Conservation (phyloP, 805 yeast species). For the Yarrowia sp. region DNA sequence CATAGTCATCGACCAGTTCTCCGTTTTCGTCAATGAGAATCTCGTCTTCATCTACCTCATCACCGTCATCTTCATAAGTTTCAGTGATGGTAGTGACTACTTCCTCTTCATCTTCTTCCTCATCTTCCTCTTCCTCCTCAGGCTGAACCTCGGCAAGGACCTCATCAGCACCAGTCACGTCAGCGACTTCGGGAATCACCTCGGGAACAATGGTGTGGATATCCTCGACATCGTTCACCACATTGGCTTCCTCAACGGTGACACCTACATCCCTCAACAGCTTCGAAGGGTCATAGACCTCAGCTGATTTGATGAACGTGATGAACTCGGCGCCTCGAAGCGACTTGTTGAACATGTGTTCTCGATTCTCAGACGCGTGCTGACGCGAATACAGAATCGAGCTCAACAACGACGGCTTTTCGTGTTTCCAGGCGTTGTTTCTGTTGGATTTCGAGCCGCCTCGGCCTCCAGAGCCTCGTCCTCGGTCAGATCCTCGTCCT, state of each 20-base stretch:
- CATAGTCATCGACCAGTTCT: background rate
- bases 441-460: background rate
- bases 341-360: constrained; percentile 33
- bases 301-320: constrained; percentile 19
- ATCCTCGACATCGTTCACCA: constrained; percentile 1
- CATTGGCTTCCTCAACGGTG: constrained; percentile 1
- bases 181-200: constrained; percentile 17
- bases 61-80: constrained; percentile 12
- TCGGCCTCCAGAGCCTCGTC: background rate
- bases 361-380: constrained; percentile 31
- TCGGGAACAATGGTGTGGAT: constrained; percentile 6
- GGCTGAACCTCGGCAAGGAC: background rate
- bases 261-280: constrained; percentile 12
- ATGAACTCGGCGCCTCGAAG: constrained; percentile 29
- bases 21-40: background rate
- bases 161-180: constrained; percentile 6
- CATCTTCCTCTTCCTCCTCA: background rate
- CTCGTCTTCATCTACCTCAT: background rate
- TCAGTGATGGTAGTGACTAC: constrained; percentile 11
- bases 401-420: constrained; percentile 17
- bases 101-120: background rate
- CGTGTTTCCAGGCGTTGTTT: background rate
- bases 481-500: background rate
- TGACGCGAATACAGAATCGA: constrained; percentile 24
- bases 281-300: constrained; percentile 33